phyloP scores from a whole-genome alignment of 345 rosid genomes.

The Ceriops zippeliana region DNA sequence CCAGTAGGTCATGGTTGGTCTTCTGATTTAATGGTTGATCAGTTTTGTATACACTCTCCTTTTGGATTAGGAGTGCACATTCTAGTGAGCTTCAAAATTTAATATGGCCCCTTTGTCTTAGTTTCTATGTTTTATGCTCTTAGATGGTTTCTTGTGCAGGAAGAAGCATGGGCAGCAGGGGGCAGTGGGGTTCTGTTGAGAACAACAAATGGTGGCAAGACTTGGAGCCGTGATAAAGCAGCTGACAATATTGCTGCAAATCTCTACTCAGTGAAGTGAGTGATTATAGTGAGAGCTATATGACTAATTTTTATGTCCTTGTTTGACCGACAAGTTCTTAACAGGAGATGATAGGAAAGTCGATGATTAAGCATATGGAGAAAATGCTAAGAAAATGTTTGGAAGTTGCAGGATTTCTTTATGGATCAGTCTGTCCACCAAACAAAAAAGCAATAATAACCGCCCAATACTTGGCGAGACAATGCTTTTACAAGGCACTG shows the following conservation, averaged over 20 bases:
- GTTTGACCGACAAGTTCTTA: not conserved
- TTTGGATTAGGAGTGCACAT: no score
- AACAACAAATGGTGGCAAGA: constrained; percentile 86
- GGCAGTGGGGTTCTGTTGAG: constrained; percentile 87
- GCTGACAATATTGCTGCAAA: constrained; percentile 96
- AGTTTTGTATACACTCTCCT: no score
- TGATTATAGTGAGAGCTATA: constrained; percentile 6
- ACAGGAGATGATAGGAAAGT: not conserved
- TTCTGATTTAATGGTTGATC: no score
- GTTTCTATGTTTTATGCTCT: no score
- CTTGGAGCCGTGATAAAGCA: constrained; percentile 94
- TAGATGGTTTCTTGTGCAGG: constrained; percentile 38
- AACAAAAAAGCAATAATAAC: no score
- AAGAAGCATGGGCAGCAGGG: constrained; percentile 99
- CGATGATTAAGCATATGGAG: not conserved
- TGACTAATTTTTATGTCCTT: not conserved
- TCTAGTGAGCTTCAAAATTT: no score
- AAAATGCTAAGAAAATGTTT: no score
- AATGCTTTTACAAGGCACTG: constrained; percentile 4
- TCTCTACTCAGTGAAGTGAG: constrained; percentile 92
- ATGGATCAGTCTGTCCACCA: no score
- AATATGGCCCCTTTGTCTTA: no score
- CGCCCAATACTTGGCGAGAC: not conserved
- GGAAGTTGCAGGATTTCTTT: no score
- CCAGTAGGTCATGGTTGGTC: no score